phyloP scores from a whole-genome alignment of 2,329 filamentous ascomycete genomes.

The Metarhizium sp. region DNA sequence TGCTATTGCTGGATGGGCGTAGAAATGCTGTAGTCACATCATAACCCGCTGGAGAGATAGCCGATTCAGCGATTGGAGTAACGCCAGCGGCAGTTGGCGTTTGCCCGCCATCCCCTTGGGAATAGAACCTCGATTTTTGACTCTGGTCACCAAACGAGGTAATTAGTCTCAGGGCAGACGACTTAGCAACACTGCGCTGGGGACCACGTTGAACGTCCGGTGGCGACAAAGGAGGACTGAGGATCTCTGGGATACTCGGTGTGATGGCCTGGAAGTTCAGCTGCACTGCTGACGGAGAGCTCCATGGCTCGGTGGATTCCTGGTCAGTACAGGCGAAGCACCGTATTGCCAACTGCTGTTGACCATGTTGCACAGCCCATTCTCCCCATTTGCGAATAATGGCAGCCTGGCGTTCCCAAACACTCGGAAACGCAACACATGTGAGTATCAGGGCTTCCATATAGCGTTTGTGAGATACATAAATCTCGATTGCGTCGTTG shows the following conservation, averaged over 20 bases:
- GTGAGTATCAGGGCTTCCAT: conserved; percentile 90
- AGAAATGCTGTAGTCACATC: conserved; percentile 60
- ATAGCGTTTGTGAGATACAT: conserved; percentile 81
- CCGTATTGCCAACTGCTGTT: conserved; percentile 83
- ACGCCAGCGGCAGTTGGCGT: conserved; percentile 77
- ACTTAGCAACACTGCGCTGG: conserved; percentile 61
- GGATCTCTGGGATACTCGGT: conserved; percentile 48
- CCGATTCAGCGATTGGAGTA: conserved; percentile 79
- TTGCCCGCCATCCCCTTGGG: conserved; percentile 42
- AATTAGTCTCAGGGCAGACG: conserved; percentile 80
- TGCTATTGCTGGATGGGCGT: conserved; percentile 56
- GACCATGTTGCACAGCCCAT: conserved; percentile 74
- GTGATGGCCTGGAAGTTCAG: conserved; percentile 45
- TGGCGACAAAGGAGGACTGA: conserved; percentile 67
- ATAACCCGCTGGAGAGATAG: conserved; percentile 51
- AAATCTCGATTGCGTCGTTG: conserved; percentile 93
- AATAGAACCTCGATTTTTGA: conserved; percentile 56
- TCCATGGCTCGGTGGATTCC: conserved; percentile 80
- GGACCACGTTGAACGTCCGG: conserved; percentile 53
- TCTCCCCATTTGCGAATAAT: conserved; percentile 94
- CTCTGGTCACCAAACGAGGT: conserved; percentile 68
- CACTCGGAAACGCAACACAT: conserved; percentile 69
- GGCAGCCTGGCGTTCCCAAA: conserved; percentile 86
- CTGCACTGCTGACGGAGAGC: conserved; percentile 66
- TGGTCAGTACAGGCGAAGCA: conserved; percentile 87